Conservation (phyloP, 2,329 filamentous ascomycete genomes). For the Fusarium sp. region DNA sequence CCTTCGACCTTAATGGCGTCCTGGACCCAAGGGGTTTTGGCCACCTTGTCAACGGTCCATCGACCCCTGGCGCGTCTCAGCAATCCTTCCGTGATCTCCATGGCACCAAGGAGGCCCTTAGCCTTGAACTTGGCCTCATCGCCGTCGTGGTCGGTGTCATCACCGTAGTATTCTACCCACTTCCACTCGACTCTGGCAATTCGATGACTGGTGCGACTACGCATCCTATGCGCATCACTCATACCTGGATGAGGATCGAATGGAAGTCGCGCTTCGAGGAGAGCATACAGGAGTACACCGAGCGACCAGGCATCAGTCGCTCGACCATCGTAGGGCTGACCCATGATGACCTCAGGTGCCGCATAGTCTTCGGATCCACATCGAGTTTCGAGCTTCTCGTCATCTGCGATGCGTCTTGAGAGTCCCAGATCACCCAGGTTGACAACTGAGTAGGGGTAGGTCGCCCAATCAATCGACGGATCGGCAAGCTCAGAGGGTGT, state of each 20-base stretch:
- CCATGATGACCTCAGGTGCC: slow-evolving; percentile 94
- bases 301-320: slow-evolving; percentile 95
- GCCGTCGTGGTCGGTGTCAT: slow-evolving; percentile 86
- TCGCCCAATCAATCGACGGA: slow-evolving; percentile 72
- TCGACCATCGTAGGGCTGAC: slow-evolving; percentile 92
- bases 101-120: slow-evolving; percentile 77
- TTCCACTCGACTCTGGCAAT: slow-evolving; percentile 96
- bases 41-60: slow-evolving; percentile 80
- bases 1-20: slow-evolving; percentile 76
- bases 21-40: slow-evolving; percentile 78
- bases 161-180: slow-evolving; percentile 87
- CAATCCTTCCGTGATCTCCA: slow-evolving; percentile 83
- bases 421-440: slow-evolving; percentile 93
- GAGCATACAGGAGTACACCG: slow-evolving; percentile 90
- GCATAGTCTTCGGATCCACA: slow-evolving; percentile 98
- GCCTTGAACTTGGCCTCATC: slow-evolving; percentile 70
- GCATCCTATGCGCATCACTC: slow-evolving; percentile 78
- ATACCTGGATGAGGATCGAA: slow-evolving; percentile 91
- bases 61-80: slow-evolving; percentile 84
- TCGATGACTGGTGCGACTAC: slow-evolving; percentile 88
- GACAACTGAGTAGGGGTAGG: slow-evolving; percentile 83
- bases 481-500: slow-evolving; percentile 74
- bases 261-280: slow-evolving; percentile 91
- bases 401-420: slow-evolving; percentile 84
- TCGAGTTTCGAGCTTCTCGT: slow-evolving; percentile 89